A percentile compares a stretch with the other conserved stretches of the same genome.
Conservation (phyloP, 2,329 filamentous ascomycete species). For the Clonostachys byssicola region DNA sequence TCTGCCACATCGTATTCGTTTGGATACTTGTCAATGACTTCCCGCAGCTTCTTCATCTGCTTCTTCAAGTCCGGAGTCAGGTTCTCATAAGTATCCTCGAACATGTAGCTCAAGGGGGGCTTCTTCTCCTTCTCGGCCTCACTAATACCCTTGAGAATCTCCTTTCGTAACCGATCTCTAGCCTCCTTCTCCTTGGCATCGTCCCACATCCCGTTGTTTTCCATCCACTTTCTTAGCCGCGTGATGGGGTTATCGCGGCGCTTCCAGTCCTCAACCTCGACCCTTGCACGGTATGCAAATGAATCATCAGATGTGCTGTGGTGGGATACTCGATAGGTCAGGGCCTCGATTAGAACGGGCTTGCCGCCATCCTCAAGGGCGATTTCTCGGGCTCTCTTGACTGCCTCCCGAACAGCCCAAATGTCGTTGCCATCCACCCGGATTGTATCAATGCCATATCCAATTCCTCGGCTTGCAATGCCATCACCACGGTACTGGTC, state of each 20-base stretch:
- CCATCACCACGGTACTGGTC: slow-evolving; percentile 92
- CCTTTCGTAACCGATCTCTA: slow-evolving; percentile 62
- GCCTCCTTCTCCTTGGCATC: slow-evolving; percentile 76
- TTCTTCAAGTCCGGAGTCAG: slow-evolving; percentile 72
- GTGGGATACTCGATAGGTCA: slow-evolving; percentile 97
- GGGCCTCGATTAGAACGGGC: slow-evolving; percentile 86
- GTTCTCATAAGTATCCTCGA: slow-evolving; percentile 86
- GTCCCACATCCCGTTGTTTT: slow-evolving; percentile 78
- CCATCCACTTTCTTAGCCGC: slow-evolving; percentile 84
- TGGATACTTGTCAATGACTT: slow-evolving; percentile 80
- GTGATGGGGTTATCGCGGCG: slow-evolving; percentile 85
- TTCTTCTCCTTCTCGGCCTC: slow-evolving; percentile 81
- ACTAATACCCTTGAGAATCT: slow-evolving; percentile 79
- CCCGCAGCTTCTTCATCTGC: slow-evolving; percentile 69
- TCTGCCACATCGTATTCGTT: slow-evolving; percentile 83
- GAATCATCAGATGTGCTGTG: slow-evolving; percentile 97
- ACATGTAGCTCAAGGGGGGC: slow-evolving; percentile 67
- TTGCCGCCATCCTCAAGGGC: slow-evolving; percentile 77
- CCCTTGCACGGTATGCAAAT: slow-evolving; percentile 88
- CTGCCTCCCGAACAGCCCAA: slow-evolving; percentile 80
- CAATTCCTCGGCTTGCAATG: slow-evolving; percentile 80
- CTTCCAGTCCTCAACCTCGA: slow-evolving; percentile 97
- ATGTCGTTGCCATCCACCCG: slow-evolving; percentile 94
- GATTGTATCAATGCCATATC: slow-evolving; percentile 92
- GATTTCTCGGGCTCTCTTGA: slow-evolving; percentile 69